Evolutionary conservation across 768 basidiomycete species (phyloP).

Genomic region (Holtermannia corniformis): DNA sequence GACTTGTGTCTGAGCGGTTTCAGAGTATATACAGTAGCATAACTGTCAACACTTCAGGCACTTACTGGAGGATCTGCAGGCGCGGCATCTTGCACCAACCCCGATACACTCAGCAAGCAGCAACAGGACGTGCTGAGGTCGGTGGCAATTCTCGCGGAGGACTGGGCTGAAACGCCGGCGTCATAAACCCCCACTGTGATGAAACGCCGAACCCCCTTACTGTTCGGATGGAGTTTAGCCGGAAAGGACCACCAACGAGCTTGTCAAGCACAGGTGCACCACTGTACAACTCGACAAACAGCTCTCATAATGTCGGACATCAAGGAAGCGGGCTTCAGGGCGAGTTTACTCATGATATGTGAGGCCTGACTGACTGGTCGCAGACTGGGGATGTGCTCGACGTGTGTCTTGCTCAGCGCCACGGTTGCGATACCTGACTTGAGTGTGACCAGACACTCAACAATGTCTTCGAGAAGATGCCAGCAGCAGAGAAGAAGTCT

Average conservation of each 20-base stretch:
- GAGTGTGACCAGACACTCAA: constrained; percentile 26
- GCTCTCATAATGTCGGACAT: constrained; percentile 27
- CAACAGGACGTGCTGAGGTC: too few relatives aligned
- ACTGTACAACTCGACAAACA: neutral
- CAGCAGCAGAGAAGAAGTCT: constrained; percentile 37
- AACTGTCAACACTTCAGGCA: neutral
- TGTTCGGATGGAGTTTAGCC: neutral
- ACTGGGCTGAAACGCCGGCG: neutral
- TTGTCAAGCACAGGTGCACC: neutral
- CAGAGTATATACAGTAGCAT: neutral
- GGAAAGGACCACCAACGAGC: neutral
- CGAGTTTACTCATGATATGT: constrained; percentile 4
- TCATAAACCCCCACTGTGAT: too few relatives aligned
- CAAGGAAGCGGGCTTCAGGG: constrained; percentile 38
- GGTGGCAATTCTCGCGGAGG: neutral
- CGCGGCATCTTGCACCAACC: constrained; percentile 40
- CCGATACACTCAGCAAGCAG: too few relatives aligned
- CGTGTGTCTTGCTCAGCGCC: constrained; percentile 3
- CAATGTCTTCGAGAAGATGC: constrained; percentile 32
- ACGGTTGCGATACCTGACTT: constrained; percentile 2
- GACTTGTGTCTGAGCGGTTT: constrained; percentile 37
- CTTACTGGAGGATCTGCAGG: constrained; percentile 40
- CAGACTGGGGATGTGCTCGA: constrained; percentile 32
- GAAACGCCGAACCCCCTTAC: neutral
- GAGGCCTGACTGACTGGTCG: neutral